phyloP scores from a whole-genome alignment of 2,329 filamentous ascomycete species.

The Ceratocystis colombiana region DNA sequence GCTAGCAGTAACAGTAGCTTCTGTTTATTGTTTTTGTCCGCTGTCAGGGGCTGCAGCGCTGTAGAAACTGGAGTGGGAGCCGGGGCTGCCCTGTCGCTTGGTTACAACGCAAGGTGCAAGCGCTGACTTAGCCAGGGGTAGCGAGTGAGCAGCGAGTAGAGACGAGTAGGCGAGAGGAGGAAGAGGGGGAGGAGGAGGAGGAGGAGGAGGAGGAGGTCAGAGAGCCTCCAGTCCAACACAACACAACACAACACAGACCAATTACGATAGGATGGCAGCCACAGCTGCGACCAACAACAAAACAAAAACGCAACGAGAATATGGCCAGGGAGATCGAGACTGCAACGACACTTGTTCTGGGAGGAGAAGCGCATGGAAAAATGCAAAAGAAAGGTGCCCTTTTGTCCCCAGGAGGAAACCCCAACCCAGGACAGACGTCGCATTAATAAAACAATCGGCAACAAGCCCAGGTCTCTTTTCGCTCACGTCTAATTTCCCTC shows the following conservation, averaged over 20 bases:
- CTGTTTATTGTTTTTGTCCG: background rate
- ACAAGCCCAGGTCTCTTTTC: no score
- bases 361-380: background rate
- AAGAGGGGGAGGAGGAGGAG: background rate
- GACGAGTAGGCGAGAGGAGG: conserved; percentile 6
- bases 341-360: no score
- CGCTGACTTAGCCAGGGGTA: conserved; percentile 4
- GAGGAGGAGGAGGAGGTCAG: background rate
- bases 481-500: no score
- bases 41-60: conserved; percentile 5
- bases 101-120: conserved; percentile 7
- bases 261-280: background rate
- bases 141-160: background rate
- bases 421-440: background rate
- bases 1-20: background rate
- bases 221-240: background rate
- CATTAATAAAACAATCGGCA: background rate
- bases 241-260: background rate
- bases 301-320: background rate
- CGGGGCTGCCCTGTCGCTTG: background rate
- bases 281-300: background rate
- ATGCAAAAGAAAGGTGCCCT: background rate
- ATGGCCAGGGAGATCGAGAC: no score
- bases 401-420: no score
- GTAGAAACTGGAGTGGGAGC: background rate